These are phyloP conservation scores for Aureobasidium sp. DNA, from an alignment of 2,329 filamentous ascomycete genomes.

Conservation along the genomic window DNA sequence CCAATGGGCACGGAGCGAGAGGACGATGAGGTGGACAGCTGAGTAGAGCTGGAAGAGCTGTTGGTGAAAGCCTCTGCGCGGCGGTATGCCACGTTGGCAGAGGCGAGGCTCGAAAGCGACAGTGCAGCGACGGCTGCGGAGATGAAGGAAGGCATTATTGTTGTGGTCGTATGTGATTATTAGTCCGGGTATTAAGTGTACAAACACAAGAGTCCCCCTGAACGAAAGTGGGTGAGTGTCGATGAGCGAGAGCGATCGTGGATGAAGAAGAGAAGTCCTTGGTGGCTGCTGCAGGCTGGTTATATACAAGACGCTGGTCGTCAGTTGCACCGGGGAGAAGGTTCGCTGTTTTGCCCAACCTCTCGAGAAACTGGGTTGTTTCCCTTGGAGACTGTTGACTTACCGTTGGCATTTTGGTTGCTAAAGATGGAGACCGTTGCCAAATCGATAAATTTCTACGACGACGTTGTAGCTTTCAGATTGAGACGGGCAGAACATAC, in stretches of 20 bases:
- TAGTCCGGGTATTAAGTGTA: constrained; percentile 9
- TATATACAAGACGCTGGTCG: constrained; percentile 4
- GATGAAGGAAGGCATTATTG: constrained; percentile 7
- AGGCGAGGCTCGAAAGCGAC: constrained; percentile 12
- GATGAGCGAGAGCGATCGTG: constrained; percentile 2
- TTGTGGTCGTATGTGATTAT: not conserved
- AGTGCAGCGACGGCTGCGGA: constrained; percentile 13
- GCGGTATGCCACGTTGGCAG: constrained; percentile 4
- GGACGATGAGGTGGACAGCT: not conserved
- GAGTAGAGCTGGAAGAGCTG: not conserved
- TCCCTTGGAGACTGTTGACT: constrained; percentile 11
- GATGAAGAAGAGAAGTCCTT: not conserved
- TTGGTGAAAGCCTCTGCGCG: not conserved
- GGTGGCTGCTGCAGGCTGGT: constrained; percentile 3
- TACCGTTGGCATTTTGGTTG: constrained; percentile 1
- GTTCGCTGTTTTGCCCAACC: constrained; percentile 1
- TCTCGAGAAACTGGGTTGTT: not conserved
- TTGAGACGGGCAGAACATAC: constrained; percentile 7
- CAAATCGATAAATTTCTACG: constrained; percentile 14
- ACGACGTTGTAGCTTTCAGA: constrained; percentile 7
- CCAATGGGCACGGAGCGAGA: not conserved
- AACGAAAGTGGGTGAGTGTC: constrained; percentile 4
- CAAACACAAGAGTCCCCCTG: constrained; percentile 5
- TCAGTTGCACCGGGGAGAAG: not conserved
- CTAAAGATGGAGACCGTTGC: constrained; percentile 14